Percentiles rank a stretch among this genome's conserved stretches.
Conservation (phyloP, 139 green algal genomes). For the Chlamydomonas eustigma region DNA sequence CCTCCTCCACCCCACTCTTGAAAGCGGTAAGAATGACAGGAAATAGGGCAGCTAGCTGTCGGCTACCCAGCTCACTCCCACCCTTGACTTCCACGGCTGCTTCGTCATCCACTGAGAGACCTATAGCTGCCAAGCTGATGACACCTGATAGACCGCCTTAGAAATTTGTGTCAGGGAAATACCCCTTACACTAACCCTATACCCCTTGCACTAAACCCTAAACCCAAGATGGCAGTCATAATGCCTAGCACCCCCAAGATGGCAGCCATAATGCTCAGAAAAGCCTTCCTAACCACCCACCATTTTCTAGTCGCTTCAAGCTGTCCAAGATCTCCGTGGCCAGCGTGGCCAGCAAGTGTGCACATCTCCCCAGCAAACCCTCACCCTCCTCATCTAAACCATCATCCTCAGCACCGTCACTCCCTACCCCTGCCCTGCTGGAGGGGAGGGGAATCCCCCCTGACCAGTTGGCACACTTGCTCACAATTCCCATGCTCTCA, state of each 20-base stretch:
- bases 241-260: too few relatives aligned
- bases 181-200: neutral
- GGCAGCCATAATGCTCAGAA: too few relatives aligned
- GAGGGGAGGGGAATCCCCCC: slow-evolving; percentile 33
- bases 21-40: slow-evolving; percentile 53
- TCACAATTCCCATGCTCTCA: slow-evolving; percentile 59
- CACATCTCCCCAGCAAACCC: slow-evolving; percentile 60
- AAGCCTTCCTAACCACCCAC: too few relatives aligned
- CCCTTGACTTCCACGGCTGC: slow-evolving; percentile 44
- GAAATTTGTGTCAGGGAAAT: too few relatives aligned
- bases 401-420: neutral
- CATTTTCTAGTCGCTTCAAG: slow-evolving; percentile 83
- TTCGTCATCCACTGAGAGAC: slow-evolving; percentile 62
- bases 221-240: too few relatives aligned
- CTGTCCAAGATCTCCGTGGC: slow-evolving; percentile 76
- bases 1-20: slow-evolving; percentile 46
- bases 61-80: slow-evolving; percentile 29
- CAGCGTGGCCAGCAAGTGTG: slow-evolving; percentile 69
- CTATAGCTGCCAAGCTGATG: slow-evolving; percentile 64
- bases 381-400: slow-evolving; percentile 35
- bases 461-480: slow-evolving; percentile 43
- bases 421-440: neutral
- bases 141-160: too few relatives aligned
- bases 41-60: slow-evolving; percentile 51
- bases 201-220: too few relatives aligned